Percentiles rank a stretch among this genome's conserved stretches.
Conservation (phyloP, 2,329 filamentous ascomycete genomes). For the Penicillium sp. region DNA sequence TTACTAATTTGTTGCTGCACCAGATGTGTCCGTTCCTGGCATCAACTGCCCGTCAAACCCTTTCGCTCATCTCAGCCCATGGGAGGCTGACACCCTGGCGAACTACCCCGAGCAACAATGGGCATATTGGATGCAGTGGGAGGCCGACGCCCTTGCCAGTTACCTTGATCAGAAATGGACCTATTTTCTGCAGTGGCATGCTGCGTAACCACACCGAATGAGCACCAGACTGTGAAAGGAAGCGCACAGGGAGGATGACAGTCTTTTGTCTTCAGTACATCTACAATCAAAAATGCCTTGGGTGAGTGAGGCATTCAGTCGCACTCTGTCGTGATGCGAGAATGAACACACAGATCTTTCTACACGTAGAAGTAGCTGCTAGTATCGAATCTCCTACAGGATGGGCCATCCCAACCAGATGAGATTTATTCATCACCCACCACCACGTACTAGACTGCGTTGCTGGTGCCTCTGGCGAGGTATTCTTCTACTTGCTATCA, state of each 20-base stretch:
- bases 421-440: background rate
- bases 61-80: background rate
- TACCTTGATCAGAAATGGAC: background rate
- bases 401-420: background rate
- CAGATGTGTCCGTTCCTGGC: background rate
- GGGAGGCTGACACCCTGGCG: background rate
- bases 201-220: background rate
- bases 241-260: background rate
- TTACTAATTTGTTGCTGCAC: background rate
- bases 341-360: no score
- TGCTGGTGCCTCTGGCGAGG: no score
- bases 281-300: background rate
- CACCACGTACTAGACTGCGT: no score
- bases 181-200: background rate
- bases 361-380: background rate
- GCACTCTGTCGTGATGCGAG: no score
- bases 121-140: no score
- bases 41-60: background rate
- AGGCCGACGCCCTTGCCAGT: background rate
- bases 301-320: background rate
- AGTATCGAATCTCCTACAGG: background rate
- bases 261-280: background rate
- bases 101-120: background rate
- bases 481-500: no score
- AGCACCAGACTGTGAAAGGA: background rate